Evolutionary conservation across 73 alveolate genomes (phyloP), one percentile per base, ranked within the genome.

Genomic region (Diophrys sp.): DNA sequence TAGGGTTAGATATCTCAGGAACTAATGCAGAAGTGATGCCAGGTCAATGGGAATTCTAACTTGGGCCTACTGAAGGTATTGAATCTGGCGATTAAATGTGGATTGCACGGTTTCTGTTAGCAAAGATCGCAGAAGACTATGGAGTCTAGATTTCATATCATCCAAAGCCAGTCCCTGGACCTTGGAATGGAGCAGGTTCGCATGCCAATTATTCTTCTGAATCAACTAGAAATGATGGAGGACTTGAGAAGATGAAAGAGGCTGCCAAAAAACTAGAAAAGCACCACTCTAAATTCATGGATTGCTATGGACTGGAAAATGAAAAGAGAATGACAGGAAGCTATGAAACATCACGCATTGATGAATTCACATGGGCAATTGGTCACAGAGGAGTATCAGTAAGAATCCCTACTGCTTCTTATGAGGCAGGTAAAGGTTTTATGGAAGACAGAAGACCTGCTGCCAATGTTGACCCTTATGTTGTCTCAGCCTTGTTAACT

Each of bases 351-450:
- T 88, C 97, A 26, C 69, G 77, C 71, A 79, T 80, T 67, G 70
- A 79, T 29, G 87, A 72, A 31, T 95, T 95, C 94, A 78, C 91
- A 55, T 92, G 72, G 72, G 99, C 98, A 2, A 95, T 91, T 68
- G 99, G 98, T 33, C 81, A 90, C 69, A 85, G 99, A 56, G 97
- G 97, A 14, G 91, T 96, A 18, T 94, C 98, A 31, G 75, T 94
- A 71, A 87, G 99, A 88, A 93, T 95, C 33, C 99, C 99, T 0
- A 90, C 93, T 31, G 72, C 72, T 31, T 88, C 96, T 23, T 82
- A 73, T 69, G 78, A 70, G 44, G 81, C 79, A 29, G 93, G 94
- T 56, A 91, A 87, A 78, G 99, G 99, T 56, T 85, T 78, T 74
- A 29, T 85, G 2, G 92, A 90, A 79, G 96, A 90, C 70, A 71